These are phyloP conservation scores for Tetrahymena malaccensis DNA, from an alignment of 73 alveolate species.

Conservation along the genomic window DNA sequence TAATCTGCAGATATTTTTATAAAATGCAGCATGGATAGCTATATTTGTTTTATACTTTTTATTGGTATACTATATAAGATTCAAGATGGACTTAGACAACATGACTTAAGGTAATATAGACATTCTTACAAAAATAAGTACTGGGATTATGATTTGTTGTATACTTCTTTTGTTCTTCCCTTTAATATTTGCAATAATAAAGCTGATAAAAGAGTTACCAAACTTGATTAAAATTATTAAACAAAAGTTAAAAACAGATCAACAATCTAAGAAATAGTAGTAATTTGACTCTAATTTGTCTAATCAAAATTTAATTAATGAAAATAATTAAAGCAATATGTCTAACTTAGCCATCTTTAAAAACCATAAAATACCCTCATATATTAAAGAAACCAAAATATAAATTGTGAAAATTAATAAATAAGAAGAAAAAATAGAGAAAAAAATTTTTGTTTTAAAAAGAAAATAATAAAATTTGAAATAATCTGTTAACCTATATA, in stretches of 20 bases:
- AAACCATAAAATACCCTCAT: not conserved
- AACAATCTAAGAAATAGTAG: not conserved
- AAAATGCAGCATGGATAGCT: not conserved
- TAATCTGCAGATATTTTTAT: not conserved
- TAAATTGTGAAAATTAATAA: no score
- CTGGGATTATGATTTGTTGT: not conserved
- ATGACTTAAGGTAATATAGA: not conserved
- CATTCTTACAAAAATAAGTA: not conserved
- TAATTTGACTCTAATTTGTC: not conserved
- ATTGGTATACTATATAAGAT: not conserved
- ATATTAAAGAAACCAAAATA: not conserved
- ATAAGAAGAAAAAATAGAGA: not conserved
- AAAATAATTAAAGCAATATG: not conserved
- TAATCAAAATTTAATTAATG: not conserved
- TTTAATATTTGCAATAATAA: not conserved
- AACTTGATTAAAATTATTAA: not conserved
- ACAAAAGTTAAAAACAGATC: not conserved
- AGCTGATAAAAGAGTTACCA: not conserved
- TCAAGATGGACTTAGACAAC: not conserved
- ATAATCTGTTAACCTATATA: no score
- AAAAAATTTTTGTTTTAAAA: not conserved
- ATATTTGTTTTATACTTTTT: not conserved
- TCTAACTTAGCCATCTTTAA: not conserved
- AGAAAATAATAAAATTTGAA: not conserved
- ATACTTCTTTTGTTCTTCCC: not conserved